Base-by-base conservation (phyloP, 1,284 basidiomycete genomes). In the Chalciporus sp. region DNA sequence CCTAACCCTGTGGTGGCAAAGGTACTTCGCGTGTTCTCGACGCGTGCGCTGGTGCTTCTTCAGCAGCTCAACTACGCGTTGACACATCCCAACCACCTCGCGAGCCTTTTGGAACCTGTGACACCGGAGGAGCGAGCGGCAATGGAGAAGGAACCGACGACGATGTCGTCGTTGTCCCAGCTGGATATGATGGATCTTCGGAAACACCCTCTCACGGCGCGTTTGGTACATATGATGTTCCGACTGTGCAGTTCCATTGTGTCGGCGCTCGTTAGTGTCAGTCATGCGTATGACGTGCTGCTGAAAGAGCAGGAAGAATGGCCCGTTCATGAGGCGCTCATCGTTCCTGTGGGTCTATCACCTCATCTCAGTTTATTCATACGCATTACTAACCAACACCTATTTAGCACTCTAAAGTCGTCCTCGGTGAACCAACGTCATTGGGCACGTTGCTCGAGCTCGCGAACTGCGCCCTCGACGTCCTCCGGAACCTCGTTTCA, bases 31-130 rank as follows among this genome's bases (percentile, higher is more conserved):
- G 82, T 82, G 12, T 92, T 92, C 67, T 81, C 83, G 2, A 75
- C 76, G 2, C 83, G 82, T 52, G 85, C 85, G 0, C 74, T 95
- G 17, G 73, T 82, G 35, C 80, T 95, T n/a, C 75, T 98, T 0
- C 92, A 94, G 66, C 90, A 94, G 57, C 72, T 96, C 53, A 94
- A 94, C 66, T 94, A 95, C 62, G 90, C 93, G 0, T 78, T 96
- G 49, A 89, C 92, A 1, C 95, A 97, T 72, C 94, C 95, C 7
- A 90, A 94, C 62, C 88, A 93, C 61, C 81, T 97, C 19, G 83
- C 86, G 0, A 87, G 85, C 53, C 76, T 94, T 39, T 77, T 96
- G 56, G 92, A 95, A 57, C 88, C 92, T 3, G 76, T 90, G n/a
- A 88, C 88, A 0, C 69, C 79, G 2, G 89, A 90, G n/a, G 93